phyloP scores from a whole-genome alignment of 2,329 filamentous ascomycete species.

The Fusarium sp. region DNA sequence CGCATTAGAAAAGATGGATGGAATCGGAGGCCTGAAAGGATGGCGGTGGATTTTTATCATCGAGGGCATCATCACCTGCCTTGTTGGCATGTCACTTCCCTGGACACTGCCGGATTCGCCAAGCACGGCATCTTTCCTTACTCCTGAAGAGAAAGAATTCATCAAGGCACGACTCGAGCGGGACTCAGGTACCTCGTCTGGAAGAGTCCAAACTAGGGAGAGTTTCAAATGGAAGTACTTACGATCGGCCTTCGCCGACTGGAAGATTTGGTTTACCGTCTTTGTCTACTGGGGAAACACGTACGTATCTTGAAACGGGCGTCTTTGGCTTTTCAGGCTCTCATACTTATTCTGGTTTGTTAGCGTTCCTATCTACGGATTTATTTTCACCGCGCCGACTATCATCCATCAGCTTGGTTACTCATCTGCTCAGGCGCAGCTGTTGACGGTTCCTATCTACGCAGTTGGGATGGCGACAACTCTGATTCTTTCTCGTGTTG shows the following conservation, averaged over 20 bases:
- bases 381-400: no score
- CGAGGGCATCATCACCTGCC: slow-evolving; percentile 12
- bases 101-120: slow-evolving; percentile 2
- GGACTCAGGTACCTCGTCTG: no score
- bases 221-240: no score
- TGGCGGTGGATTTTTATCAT: slow-evolving; percentile 24
- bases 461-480: background rate
- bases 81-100: background rate
- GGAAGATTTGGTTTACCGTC: no score
- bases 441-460: slow-evolving; percentile 19
- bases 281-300: no score
- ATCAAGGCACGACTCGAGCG: no score
- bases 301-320: no score
- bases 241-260: no score
- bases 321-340: no score
- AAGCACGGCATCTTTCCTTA: slow-evolving; percentile 6
- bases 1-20: slow-evolving; percentile 19
- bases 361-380: no score
- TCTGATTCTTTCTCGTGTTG: background rate
- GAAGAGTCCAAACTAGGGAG: no score
- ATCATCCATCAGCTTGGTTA: slow-evolving; percentile 15
- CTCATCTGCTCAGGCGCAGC: slow-evolving; percentile 10
- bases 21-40: slow-evolving; percentile 7
- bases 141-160: background rate
- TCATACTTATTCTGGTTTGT: no score